Evolutionary conservation across 768 basidiomycete genomes (phyloP), one percentile per base, ranked within the genome.

Genomic region (Stropharia rugosoannulata): DNA sequence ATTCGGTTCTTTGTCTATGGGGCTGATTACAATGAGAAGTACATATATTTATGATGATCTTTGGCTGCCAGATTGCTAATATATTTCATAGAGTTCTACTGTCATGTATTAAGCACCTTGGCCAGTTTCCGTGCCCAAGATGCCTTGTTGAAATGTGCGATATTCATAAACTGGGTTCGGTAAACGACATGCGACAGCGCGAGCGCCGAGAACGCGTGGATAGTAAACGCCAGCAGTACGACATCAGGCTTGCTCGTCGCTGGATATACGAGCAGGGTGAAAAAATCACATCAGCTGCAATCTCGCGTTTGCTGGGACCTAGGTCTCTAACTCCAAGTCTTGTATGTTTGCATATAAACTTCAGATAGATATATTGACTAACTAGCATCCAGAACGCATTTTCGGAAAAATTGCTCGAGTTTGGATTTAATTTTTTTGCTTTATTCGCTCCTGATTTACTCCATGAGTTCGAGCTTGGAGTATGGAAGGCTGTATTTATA

Each of bases 391-490:
- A 75, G 74, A 73, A 71, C 64, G 67, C 72, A 0, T 74, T 76
- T 56, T 69, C 70, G 0, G 32, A 51, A 8, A 50, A 56, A 10
- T 54, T 66, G 12, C 55, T 32, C 0, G 32, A 47, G 1, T 42
- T 40, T 39, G 65, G 63, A 0, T 67, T 74, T 39, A 65, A 74
- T 44, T 63, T 64, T 29, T 72, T 58, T 40, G 2, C 37, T 1
- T 67, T 74, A 56, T 68, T 76, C 41, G 67, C 67, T 0, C 65
- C 69, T 0, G 74, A 77, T 54, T 53, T 76, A 7, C 49, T 79
- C 22, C 76, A 77, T 54, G 75, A 78, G 49, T 66, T 76, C 42
- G 73, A 77, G 53, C 59, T 77, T 2, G 73, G 75, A 6, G 67
- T 71, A 1, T 74, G 68, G 70, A 79, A 76, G 55, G 59, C 68